Percentiles rank a stretch among this genome's conserved stretches.
These are phyloP conservation scores for Carex myosuroides DNA, from an alignment of 176 grass and related monocot species.

Conservation along the genomic window DNA sequence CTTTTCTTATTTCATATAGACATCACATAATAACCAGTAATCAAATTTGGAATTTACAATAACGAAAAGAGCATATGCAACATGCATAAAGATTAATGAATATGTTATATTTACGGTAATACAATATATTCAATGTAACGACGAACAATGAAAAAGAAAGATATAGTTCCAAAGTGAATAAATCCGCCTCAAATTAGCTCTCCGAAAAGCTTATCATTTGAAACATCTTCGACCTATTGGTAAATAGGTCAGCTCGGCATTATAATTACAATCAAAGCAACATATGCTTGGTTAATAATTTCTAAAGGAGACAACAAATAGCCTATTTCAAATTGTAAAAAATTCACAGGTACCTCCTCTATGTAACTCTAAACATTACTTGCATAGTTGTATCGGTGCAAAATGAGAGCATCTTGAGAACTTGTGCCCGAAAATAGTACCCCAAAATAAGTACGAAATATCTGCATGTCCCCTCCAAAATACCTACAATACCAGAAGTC, in stretches of 20 bases:
- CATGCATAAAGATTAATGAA: background rate
- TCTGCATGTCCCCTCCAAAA: background rate
- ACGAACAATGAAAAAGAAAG: background rate
- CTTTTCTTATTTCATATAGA: background rate
- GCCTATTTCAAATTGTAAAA: background rate
- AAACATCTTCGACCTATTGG: background rate
- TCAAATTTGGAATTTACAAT: background rate
- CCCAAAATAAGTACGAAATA: background rate
- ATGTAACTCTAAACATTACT: background rate
- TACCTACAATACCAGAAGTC: background rate
- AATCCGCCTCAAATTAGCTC: background rate
- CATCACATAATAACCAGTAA: background rate
- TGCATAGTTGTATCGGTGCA: background rate
- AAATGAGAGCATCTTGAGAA: background rate
- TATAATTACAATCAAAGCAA: background rate
- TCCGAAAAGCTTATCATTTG: background rate
- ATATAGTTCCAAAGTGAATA: background rate
- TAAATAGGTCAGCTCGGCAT: background rate
- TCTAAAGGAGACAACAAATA: background rate
- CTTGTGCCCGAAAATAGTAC: background rate
- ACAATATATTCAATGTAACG: background rate
- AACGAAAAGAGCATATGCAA: background rate
- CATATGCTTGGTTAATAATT: background rate
- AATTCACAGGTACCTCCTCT: background rate
- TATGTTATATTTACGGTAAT: background rate